A percentile compares a stretch with the other conserved stretches of the same genome.
phyloP scores from a whole-genome alignment of 768 basidiomycete species.

The Cystofilobasidium bisporidii region DNA sequence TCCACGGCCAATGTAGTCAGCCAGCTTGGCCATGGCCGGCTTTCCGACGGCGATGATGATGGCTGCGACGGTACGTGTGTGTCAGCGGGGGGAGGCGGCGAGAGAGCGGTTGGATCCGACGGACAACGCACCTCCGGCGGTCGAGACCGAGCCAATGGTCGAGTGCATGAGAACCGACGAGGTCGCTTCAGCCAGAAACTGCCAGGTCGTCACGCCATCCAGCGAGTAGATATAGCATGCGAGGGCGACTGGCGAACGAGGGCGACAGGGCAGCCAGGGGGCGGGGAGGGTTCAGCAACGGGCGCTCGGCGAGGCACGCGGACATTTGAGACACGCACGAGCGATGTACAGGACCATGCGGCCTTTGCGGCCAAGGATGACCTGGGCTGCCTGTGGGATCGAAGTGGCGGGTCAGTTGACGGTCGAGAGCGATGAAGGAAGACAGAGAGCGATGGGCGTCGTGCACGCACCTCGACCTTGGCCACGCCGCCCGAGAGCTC shows the following conservation, averaged over 20 bases:
- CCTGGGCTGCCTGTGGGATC: not conserved
- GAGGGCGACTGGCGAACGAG: not conserved
- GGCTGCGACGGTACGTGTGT: not conserved
- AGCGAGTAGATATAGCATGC: not conserved
- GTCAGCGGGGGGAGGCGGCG: not conserved
- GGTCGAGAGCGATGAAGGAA: not conserved
- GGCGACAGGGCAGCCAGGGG: too few species aligned
- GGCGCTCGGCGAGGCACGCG: too few species aligned
- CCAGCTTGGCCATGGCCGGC: slow-evolving; percentile 63
- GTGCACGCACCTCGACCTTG: slow-evolving; percentile 3
- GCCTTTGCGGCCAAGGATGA: not conserved
- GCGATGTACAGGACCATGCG: not conserved
- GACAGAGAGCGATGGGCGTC: not conserved
- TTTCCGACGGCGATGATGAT: slow-evolving; percentile 49
- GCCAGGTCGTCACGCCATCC: slow-evolving; percentile 44
- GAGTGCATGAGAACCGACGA: slow-evolving; percentile 35
- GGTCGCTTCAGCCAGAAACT: slow-evolving; percentile 53
- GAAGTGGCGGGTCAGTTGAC: not conserved
- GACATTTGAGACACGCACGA: not conserved
- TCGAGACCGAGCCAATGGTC: slow-evolving; percentile 12
- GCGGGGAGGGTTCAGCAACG: too few species aligned
- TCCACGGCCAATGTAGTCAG: slow-evolving; percentile 61
- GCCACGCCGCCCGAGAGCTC: not conserved
- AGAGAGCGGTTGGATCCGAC: not conserved
- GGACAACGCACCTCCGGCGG: slow-evolving; percentile 3